Base-by-base conservation (phyloP, 164 flowering plant species). In the Chimonanthus salicifolius region DNA sequence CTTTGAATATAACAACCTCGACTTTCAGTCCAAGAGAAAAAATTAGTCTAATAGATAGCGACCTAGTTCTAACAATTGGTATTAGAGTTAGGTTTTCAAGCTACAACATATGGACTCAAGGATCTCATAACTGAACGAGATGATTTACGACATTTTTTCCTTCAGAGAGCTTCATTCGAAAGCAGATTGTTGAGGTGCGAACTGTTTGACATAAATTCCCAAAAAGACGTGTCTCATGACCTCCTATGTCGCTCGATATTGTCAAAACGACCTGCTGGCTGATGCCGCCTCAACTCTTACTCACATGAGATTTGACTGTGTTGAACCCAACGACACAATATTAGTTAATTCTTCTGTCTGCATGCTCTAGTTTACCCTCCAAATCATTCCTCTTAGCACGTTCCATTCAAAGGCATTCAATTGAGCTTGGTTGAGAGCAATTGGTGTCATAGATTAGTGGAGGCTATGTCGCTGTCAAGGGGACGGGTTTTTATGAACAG, bases 401-500 rank as follows among this genome's bases (percentile, higher is more conserved):
- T 4, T 72, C 70, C 18, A 43, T 72, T 21, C 75, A 72, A 49
- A 69, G 62, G 47, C 45, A 13, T 44, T 33, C 58, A 33, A 65
- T 33, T 65, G 1, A 69, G 75, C 9, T 50, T 64, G 8, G 69
- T 49, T 15, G 62, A 43, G 4, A 46, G 15, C 62, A 65, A 75
- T 20, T 74, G 2, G 65, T 54, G 21, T 65, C 51, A 72, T 45
- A 66, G 71, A 18, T 20, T 58, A 45, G 54, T 74, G 3, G 65
- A 54, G 43, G 76, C 71, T 43, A 15, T 46, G 45, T 58, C 47
- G 11, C 18, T 74, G 45, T 74, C 67, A 47, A 20, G 58, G 71
- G 16, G 76, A 68, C 18, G 68, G 54, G 71, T 66, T 74, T 3
- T 54, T 71, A 10, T 74, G 76, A 71, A 74, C 71, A 71, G 2